Evolutionary conservation across 2,329 filamentous ascomycete species (phyloP).

Genomic region (Colletotrichum spaethianum): DNA sequence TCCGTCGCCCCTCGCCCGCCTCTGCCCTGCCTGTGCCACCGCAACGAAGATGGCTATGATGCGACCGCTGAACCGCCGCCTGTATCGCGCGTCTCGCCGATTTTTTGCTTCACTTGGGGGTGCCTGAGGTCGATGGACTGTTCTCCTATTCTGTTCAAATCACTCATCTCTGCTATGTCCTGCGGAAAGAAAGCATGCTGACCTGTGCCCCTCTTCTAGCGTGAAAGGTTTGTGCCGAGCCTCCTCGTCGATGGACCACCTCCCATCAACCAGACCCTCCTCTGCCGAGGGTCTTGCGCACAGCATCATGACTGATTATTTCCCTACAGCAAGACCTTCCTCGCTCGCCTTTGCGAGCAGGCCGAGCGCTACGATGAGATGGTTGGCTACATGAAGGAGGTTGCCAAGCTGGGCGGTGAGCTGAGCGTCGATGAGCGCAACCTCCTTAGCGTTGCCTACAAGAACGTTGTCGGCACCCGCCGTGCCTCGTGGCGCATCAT

Average conservation of each 20-base stretch:
- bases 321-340: conserved; percentile 92
- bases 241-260: conserved; percentile 24
- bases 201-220: conserved; percentile 62
- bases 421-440: conserved; percentile 98
- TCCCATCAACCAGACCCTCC: conserved; percentile 28
- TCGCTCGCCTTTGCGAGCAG: conserved; percentile 99
- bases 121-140: background rate
- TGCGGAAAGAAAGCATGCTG: conserved; percentile 48
- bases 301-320: conserved; percentile 35
- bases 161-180: conserved; percentile 13
- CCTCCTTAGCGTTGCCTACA: conserved; percentile 98
- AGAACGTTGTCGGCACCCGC: conserved; percentile 98
- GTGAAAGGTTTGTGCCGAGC: conserved; percentile 73
- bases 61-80: conserved; percentile 7
- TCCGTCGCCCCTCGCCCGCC: conserved; percentile 33
- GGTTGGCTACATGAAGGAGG: conserved; percentile 99
- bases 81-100: background rate
- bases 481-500: conserved; percentile 99
- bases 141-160: conserved; percentile 25
- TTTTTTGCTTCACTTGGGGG: background rate
- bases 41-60: conserved; percentile 19
- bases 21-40: conserved; percentile 28
- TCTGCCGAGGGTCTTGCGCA: conserved; percentile 30
- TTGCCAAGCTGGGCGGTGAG: conserved; percentile 87
- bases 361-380: conserved; percentile 99